Base-by-base conservation (phyloP, 2,329 filamentous ascomycete species). In the Tolypocladium paradoxum region DNA sequence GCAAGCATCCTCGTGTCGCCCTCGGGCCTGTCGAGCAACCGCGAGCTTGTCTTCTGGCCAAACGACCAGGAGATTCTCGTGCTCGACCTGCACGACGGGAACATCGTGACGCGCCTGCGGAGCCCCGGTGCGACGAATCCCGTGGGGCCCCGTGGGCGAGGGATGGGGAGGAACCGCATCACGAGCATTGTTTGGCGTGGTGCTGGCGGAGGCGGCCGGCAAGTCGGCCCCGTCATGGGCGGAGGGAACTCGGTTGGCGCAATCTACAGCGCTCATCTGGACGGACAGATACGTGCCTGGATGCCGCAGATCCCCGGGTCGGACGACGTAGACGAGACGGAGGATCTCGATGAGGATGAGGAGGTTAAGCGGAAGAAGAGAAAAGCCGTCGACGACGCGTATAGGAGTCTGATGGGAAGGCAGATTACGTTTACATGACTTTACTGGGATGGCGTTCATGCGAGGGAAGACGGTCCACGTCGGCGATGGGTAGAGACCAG, bases 231-330 rank as follows among this genome's bases (percentile, higher is more conserved):
- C 1, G 83, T 86, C 58, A 78, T 81, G 73, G 79, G 79, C 4
- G 79, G 78, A 2, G 71, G 67, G 2, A 79, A 76, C 56, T 73
- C 73, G 22, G 59, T 75, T 5, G 79, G 79, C 0, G 76, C 73
- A 9, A 63, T 96, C 54, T 95, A 90, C 69, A 93, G 89, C 51
- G 86, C 84, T 2, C 90, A 96, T 62, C 76, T 85, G 3, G 90
- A 96, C 64, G 92, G 92, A 0, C 85, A 85, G 51, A 92, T 97
- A 54, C 79, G 86, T 46, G 81, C 81, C 4, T 96, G 92, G 90
- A 76, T 78, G 60, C 87, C 88, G 2, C 72, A 73, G 36, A 69
- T 81, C 6, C 68, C 73, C 1, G 80, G 78, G 5, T 72, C 70
- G 35, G 69, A 80, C 58, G 65, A 78, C 59, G 58, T 82, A 49